Conservation (phyloP, 352 stramenopile species). For the Phytophthora cactorum region DNA sequence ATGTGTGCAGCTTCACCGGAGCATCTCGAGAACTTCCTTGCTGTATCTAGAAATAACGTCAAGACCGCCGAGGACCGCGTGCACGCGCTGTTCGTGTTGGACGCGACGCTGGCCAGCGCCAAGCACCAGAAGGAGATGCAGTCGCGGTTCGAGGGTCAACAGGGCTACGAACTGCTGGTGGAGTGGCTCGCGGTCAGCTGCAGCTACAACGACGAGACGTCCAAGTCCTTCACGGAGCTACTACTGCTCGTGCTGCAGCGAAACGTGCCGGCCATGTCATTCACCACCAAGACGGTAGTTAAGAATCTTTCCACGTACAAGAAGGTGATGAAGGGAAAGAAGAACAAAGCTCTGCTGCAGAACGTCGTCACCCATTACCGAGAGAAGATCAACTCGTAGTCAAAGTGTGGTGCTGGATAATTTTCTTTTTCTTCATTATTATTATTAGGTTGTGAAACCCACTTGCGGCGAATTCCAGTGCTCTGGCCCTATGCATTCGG, state of each 20-base stretch:
- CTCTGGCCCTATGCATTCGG: too few species aligned
- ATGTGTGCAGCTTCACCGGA: slow-evolving; percentile 42
- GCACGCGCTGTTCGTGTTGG: slow-evolving; percentile 66
- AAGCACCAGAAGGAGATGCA: slow-evolving; percentile 31
- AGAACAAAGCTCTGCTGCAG: slow-evolving; percentile 60
- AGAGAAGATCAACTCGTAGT: slow-evolving; percentile 34
- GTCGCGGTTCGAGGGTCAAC: slow-evolving; percentile 58
- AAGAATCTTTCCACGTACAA: slow-evolving; percentile 34
- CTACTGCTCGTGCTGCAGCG: slow-evolving; percentile 61
- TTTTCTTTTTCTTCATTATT: slow-evolving; percentile 10
- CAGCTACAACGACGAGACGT: slow-evolving; percentile 56
- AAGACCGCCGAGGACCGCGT: slow-evolving; percentile 59
- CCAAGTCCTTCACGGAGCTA: slow-evolving; percentile 49
- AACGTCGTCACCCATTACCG: slow-evolving; percentile 44
- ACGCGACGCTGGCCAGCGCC: slow-evolving; percentile 47
- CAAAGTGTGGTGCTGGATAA: neutral
- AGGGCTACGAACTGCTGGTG: slow-evolving; percentile 62
- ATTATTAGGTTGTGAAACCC: slow-evolving; percentile 28
- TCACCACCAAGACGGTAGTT: slow-evolving; percentile 57
- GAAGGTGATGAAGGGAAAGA: slow-evolving; percentile 38
- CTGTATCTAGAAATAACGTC: slow-evolving; percentile 35
- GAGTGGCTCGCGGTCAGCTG: slow-evolving; percentile 63
- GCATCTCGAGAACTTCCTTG: slow-evolving; percentile 52
- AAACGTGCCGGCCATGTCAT: slow-evolving; percentile 53
- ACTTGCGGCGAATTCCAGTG: neutral